Base-by-base conservation (phyloP, 257 asterid species). In the Solanum chmielewskii region DNA sequence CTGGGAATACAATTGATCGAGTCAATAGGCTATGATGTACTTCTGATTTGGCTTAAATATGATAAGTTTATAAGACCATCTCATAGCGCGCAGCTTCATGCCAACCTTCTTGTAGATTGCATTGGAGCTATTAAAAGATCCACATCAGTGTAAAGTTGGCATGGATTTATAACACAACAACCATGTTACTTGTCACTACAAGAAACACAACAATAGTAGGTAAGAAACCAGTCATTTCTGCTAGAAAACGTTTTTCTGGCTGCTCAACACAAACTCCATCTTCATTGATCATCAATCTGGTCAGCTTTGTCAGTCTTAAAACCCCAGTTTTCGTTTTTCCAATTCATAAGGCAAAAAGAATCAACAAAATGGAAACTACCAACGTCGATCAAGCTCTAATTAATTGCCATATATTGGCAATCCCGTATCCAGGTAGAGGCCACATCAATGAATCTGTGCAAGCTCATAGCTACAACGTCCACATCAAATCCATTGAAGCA, bases 101-200 rank as follows among this genome's bases (percentile, higher is more conserved):
- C 33, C 88, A 9, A 89, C 92, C 66, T 73, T 87, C 64, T 91
- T 89, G 83, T 89, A 89, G 16, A 90, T 89, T 37, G 90, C 90
- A 78, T 91, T 90, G 0, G 90, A 81, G 85, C 89, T 86, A 16
- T 81, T 84, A 33, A 92, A 93, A 20, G 95, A 91, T 56, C 94
- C 94, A 93, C 95, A 91, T 88, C 94, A 89, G 82, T 23, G 29
- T 66, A 29, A 45, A 45, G 64, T 45, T 27, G 66, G 16, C 27
- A 47, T 47, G 11, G 20, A 47, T 29, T 7, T 70, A 33, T 70
- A 25, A 70, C 25, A 70, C 7, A 13, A 64, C 42, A 33, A 33
- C 33, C 44, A 70, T 70, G 77, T 70, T 31, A 70, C 44, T 70
- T 66, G 12, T 29, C 5, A 52, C 62, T 52, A 18, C 62, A 18